phyloP scores from a whole-genome alignment of 768 basidiomycete species.

The Rhodosporidiobolus sp. region DNA sequence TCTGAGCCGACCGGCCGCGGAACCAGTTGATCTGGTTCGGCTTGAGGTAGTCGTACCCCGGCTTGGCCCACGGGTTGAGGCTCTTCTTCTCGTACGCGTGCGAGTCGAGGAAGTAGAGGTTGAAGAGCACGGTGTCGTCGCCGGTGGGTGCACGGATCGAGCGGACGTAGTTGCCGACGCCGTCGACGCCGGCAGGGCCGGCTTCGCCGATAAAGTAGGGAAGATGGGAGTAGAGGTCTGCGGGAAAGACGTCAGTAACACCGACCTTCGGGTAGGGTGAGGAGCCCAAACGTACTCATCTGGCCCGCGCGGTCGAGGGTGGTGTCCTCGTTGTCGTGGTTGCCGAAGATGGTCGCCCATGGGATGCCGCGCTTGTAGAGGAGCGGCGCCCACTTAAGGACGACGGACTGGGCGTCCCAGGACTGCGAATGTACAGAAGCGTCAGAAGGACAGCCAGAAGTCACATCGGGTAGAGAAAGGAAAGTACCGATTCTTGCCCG shows the following conservation, averaged over 20 bases:
- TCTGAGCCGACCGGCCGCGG: slow-evolving; percentile 31
- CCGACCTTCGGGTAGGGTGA: not conserved
- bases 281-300: slow-evolving; percentile 50
- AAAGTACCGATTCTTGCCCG: slow-evolving; percentile 65
- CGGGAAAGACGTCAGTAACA: not conserved
- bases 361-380: slow-evolving; percentile 74
- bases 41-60: slow-evolving; percentile 43
- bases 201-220: slow-evolving; percentile 79
- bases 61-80: slow-evolving; percentile 15
- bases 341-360: slow-evolving; percentile 91
- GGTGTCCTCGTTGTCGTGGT: slow-evolving; percentile 75
- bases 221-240: slow-evolving; percentile 60
- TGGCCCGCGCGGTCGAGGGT: slow-evolving; percentile 64
- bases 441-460: no score
- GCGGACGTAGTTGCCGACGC: slow-evolving; percentile 75
- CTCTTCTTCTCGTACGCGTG: slow-evolving; percentile 31
- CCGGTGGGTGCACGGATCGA: slow-evolving; percentile 27
- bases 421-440: slow-evolving; percentile 51
- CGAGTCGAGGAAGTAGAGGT: slow-evolving; percentile 45
- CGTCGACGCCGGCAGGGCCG: slow-evolving; percentile 80
- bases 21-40: slow-evolving; percentile 44
- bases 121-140: slow-evolving; percentile 36
- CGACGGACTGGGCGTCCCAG: slow-evolving; percentile 81
- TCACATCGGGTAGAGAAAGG: not conserved
- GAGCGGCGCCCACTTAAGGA: slow-evolving; percentile 79